Conservation (phyloP, 306 rosid species). For the Urtica urens region DNA sequence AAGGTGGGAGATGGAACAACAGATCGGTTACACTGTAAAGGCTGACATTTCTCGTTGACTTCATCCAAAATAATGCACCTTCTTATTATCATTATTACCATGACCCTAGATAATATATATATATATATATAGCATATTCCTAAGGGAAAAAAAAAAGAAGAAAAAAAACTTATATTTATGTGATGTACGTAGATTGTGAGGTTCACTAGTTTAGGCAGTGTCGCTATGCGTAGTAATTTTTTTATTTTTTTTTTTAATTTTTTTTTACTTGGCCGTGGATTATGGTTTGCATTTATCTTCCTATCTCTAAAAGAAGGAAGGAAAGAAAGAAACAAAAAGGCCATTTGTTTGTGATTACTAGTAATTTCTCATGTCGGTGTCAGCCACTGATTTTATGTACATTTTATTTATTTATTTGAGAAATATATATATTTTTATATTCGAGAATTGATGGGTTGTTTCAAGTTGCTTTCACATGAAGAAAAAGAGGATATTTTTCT, state of each 20-base stretch:
- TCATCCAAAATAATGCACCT: neutral
- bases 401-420: constrained; percentile 2
- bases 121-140: constrained; percentile 5
- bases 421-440: constrained; percentile 3
- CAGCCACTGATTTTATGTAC: constrained; percentile 11
- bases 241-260: neutral
- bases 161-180: neutral
- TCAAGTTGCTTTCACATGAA: constrained; percentile 25
- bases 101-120: constrained; percentile 22
- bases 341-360: constrained; percentile 2
- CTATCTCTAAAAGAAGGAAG: too few relatives aligned
- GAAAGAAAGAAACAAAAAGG: too few relatives aligned
- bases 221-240: constrained; percentile 3
- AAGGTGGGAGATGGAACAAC: constrained; percentile 91
- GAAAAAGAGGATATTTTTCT: neutral
- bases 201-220: constrained; percentile 15
- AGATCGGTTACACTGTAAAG: constrained; percentile 48
- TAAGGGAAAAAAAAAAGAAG: neutral
- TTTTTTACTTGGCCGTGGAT: constrained; percentile 30
- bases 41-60: constrained; percentile 75
- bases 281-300: constrained; percentile 9
- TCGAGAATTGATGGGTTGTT: constrained; percentile 27
- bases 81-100: too few relatives aligned
- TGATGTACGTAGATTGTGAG: constrained; percentile 18
- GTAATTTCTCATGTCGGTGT: constrained; percentile 32